A percentile compares a stretch with the other conserved stretches of the same genome.
phyloP scores from a whole-genome alignment of 1,139 yeast species.

The Candida pseudoviswanathii region DNA sequence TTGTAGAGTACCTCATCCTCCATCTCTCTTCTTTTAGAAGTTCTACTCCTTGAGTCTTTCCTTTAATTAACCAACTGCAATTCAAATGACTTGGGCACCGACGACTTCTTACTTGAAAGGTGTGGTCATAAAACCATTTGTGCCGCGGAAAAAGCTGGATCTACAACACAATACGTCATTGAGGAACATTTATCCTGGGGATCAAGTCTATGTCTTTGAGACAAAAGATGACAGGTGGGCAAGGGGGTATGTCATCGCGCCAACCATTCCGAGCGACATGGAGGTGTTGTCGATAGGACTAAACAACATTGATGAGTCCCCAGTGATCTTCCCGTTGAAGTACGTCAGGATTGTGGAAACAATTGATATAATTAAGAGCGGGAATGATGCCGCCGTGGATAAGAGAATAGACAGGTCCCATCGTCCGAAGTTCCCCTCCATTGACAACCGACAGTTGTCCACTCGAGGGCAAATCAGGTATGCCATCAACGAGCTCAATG shows the following conservation, averaged over 20 bases:
- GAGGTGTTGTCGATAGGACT: conserved; percentile 60
- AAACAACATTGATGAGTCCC: conserved; percentile 54
- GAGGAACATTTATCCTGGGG: conserved; percentile 74
- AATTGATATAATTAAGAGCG: conserved; percentile 29
- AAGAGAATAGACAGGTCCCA: conserved; percentile 23
- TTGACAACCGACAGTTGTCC: conserved; percentile 28
- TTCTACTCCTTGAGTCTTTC: not conserved
- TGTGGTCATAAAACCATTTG: conserved; percentile 57
- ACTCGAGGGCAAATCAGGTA: conserved; percentile 59
- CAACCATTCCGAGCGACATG: conserved; percentile 71
- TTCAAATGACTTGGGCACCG: conserved; percentile 34
- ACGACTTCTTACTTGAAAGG: conserved; percentile 48
- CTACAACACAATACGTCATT: conserved; percentile 40
- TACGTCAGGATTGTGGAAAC: conserved; percentile 43
- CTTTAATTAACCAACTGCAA: not conserved
- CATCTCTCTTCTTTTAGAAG: not conserved
- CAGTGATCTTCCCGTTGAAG: conserved; percentile 60
- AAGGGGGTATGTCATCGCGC: conserved; percentile 67
- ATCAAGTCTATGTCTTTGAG: conserved; percentile 78
- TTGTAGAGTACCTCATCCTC: not conserved
- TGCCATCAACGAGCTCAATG: conserved; percentile 57
- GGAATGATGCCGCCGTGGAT: conserved; percentile 22
- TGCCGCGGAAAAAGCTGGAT: conserved; percentile 58
- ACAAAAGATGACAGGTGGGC: conserved; percentile 70
- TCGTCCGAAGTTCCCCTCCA: conserved; percentile 54